phyloP scores from a whole-genome alignment of 75 land plant genomes.

The Pseudotsuga menziesii region DNA sequence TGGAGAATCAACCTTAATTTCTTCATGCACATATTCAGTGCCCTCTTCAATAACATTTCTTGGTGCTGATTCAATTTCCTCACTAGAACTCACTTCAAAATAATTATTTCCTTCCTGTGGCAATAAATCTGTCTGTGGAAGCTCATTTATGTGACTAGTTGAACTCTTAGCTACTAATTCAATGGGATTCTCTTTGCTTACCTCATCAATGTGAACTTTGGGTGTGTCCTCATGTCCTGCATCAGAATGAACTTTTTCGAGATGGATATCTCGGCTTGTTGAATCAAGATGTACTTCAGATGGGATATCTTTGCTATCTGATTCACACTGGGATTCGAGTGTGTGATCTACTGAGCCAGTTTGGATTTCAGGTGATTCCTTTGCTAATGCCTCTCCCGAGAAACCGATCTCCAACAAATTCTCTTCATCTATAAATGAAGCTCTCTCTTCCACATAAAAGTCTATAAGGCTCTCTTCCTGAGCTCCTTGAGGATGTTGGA shows the following conservation, averaged over 20 bases:
- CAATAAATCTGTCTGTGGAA: neutral
- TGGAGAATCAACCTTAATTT: neutral
- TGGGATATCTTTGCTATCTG: constrained; percentile 3
- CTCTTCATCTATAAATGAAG: constrained; percentile 11
- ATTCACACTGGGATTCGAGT: neutral
- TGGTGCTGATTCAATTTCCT: constrained; percentile 1
- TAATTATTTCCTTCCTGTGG: neutral
- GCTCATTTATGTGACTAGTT: neutral
- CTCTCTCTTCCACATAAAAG: constrained; percentile 11
- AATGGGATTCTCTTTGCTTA: constrained; percentile 1
- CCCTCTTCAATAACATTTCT: constrained; percentile 4
- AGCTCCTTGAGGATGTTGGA: constrained; percentile 23
- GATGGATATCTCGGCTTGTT: neutral
- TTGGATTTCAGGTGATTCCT: neutral
- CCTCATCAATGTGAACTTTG: neutral
- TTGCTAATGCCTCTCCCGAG: neutral
- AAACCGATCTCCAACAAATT: constrained; percentile 11
- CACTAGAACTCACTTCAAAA: neutral
- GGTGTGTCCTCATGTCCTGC: neutral
- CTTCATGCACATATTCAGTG: neutral
- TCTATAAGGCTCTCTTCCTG: constrained; percentile 52
- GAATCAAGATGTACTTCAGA: neutral
- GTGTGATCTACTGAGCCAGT: neutral
- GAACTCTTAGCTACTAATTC: neutral
- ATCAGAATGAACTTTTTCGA: neutral